These are phyloP conservation scores for Arabis alpina DNA, from an alignment of 345 rosid species.

Conservation along the genomic window DNA sequence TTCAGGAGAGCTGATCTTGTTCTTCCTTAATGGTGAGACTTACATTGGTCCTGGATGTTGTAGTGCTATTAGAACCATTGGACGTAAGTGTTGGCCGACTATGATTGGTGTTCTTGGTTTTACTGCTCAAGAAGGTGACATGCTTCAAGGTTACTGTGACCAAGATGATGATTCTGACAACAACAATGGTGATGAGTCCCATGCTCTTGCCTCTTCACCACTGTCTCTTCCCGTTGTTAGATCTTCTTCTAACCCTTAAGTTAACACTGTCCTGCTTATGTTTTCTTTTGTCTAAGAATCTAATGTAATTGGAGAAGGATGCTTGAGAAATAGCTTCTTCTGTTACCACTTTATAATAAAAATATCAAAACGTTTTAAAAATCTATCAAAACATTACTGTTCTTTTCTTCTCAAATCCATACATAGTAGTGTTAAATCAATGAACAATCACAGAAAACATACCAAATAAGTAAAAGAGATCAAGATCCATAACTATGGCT, in stretches of 20 bases:
- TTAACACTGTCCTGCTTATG: neutral
- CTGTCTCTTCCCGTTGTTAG: too few relatives aligned
- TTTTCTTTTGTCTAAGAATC: neutral
- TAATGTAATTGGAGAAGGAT: slow-evolving; percentile 32
- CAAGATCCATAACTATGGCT: slow-evolving; percentile 52
- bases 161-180: slow-evolving; percentile 14
- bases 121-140: slow-evolving; percentile 63
- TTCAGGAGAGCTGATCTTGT: slow-evolving; percentile 68
- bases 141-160: slow-evolving; percentile 73
- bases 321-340: slow-evolving; percentile 16
- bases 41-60: slow-evolving; percentile 67
- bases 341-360: slow-evolving; percentile 29
- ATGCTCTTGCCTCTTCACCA: slow-evolving; percentile 39
- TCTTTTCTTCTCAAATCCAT: neutral
- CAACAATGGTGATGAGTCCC: neutral
- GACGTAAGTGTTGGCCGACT: slow-evolving; percentile 65
- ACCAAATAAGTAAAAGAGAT: slow-evolving; percentile 16
- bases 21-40: slow-evolving; percentile 79
- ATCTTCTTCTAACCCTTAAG: too few relatives aligned
- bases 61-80: slow-evolving; percentile 57
- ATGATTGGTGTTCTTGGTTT: slow-evolving; percentile 65
- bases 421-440: slow-evolving; percentile 8
- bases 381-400: too few relatives aligned
- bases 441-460: slow-evolving; percentile 12
- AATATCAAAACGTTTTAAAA: neutral